Evolutionary conservation across 2,329 filamentous ascomycete species (phyloP), one percentile per base, ranked within the genome.

Genomic region (Juglanconis oblonga): DNA sequence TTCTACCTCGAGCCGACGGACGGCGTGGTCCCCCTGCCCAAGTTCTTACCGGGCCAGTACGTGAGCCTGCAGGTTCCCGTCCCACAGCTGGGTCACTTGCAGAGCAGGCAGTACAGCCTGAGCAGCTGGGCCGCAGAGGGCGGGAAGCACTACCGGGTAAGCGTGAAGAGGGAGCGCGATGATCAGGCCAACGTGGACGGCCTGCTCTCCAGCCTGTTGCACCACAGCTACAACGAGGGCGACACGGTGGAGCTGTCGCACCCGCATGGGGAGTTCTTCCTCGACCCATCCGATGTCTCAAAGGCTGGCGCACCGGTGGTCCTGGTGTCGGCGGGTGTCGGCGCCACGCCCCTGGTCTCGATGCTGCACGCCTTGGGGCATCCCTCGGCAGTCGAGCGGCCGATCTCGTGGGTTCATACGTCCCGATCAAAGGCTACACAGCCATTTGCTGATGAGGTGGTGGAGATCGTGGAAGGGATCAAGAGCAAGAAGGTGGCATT

Each of bases 21-120:
- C 64, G 80, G 78, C 50, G 67, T 66, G 36, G 47, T 65, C 49
- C 67, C 72, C 1, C 76, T 93, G 11, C 87, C 88, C 0, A 51
- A 65, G 0, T 93, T 84, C 76, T 77, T 81, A 47, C 88, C 90
- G 0, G 90, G 90, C 40, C 89, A 92, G 73, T 93, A 92, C 69
- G 81, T 92, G 68, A 88, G 85, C 47, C 72, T 92, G 55, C 83
- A 83, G 65, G 72, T 89, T 1, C 76, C 81, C 50, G 80, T 92
- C 0, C 84, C 87, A 0, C 77, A 80, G 52, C 78, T 89, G 29
- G 82, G 83, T n/a, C 79, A 87, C 65, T 74, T 80, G 60, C 91
- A 94, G 73, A 85, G 86, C 59, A 77, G 90, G 58, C 90, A 94
- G 76, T 94, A 92, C 77, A 90, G 86, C 51, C 78, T 94, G 58